Evolutionary conservation across 352 stramenopile species (phyloP).

Genomic region (Phytophthora cryptogea): DNA sequence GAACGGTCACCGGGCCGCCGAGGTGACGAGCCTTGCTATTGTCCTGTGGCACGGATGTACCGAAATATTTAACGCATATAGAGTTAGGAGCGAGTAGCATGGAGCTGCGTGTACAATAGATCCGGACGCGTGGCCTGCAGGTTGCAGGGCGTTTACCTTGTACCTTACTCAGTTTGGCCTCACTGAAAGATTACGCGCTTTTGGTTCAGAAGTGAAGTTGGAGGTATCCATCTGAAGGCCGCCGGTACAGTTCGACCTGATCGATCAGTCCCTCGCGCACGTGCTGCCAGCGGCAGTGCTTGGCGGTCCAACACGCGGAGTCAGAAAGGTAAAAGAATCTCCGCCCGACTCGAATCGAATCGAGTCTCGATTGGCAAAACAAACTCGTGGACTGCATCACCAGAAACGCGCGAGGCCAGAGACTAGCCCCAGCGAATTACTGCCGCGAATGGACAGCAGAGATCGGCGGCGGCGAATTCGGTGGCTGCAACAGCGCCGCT

Average conservation of each 20-base stretch:
- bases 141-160: too few species aligned
- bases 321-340: neutral
- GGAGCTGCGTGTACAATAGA: constrained; percentile 1
- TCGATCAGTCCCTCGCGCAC: constrained; percentile 5
- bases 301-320: neutral
- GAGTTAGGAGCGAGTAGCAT: constrained; percentile 12
- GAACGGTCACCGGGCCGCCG: neutral
- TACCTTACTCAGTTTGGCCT: neutral
- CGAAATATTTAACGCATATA: constrained; percentile 33
- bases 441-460: constrained; percentile 1
- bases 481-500: neutral
- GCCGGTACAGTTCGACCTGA: neutral
- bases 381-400: constrained; percentile 9
- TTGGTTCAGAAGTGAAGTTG: constrained; percentile 32
- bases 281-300: neutral
- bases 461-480: constrained; percentile 5
- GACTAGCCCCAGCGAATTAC: constrained; percentile 7
- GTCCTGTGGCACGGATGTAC: neutral
- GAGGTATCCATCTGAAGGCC: neutral
- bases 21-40: neutral
- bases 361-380: constrained; percentile 1
- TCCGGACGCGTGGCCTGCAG: neutral
- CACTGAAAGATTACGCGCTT: constrained; percentile 2
- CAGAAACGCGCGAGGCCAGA: constrained; percentile 19
- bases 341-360: neutral